Evolutionary conservation across 139 green algal genomes (phyloP).

Genomic region (Haematococcus sp.): DNA sequence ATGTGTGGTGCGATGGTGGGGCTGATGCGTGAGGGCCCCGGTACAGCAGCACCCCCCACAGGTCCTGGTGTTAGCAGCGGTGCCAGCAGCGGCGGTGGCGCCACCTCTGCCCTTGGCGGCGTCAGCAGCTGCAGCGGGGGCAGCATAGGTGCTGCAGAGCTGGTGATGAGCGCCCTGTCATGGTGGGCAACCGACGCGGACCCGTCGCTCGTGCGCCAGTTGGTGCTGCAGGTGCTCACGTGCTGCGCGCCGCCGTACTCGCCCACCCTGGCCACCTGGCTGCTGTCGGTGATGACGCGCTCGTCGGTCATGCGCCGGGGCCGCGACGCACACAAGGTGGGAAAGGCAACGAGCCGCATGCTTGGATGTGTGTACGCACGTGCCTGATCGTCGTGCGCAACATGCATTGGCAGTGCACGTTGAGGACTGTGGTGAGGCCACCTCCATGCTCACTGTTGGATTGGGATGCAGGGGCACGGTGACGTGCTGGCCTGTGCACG

Average conservation of each 20-base stretch:
- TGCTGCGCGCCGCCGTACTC: constrained; percentile 3
- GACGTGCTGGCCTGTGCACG: no score
- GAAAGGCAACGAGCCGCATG: no score
- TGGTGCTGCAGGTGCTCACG: neutral
- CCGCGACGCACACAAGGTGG: neutral
- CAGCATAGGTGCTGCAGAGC: neutral
- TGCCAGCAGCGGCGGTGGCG: neutral
- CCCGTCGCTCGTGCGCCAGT: neutral
- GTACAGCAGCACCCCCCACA: neutral
- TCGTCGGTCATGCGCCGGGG: constrained; percentile 1
- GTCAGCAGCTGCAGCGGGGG: neutral
- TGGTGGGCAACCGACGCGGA: neutral
- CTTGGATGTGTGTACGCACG: no score
- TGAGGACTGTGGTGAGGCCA: no score
- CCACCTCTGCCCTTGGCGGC: neutral
- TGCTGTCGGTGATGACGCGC: constrained; percentile 3
- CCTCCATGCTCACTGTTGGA: no score
- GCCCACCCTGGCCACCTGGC: neutral
- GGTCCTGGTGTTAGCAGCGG: neutral
- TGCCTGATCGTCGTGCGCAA: no score
- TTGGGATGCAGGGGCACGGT: no score
- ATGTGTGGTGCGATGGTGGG: neutral
- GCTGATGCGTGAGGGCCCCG: neutral
- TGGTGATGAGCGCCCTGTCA: neutral
- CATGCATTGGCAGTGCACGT: no score